A percentile compares a stretch with the other conserved stretches of the same genome.
These are phyloP conservation scores for Typha latifolia DNA, from an alignment of 176 grass and related monocot genomes.

Conservation along the genomic window DNA sequence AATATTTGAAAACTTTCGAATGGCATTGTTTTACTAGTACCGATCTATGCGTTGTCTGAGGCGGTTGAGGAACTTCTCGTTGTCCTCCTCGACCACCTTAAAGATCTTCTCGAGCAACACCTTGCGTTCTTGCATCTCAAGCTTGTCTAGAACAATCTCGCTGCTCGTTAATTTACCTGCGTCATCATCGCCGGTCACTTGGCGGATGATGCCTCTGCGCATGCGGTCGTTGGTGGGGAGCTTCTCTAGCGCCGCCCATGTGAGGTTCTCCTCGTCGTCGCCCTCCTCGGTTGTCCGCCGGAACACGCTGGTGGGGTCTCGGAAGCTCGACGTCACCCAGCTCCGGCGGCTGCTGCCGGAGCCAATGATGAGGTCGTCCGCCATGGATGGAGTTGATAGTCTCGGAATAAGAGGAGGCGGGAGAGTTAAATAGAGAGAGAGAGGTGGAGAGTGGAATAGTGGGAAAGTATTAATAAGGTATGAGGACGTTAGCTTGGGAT, in stretches of 20 bases:
- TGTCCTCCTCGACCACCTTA: constrained; percentile 58
- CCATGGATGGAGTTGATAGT: not conserved
- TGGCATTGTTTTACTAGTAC: constrained; percentile 9
- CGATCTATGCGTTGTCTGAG: constrained; percentile 43
- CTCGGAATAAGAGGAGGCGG: too few relatives aligned
- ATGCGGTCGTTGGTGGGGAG: constrained; percentile 90
- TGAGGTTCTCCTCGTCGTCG: constrained; percentile 77
- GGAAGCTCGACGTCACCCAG: constrained; percentile 17
- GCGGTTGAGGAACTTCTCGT: constrained; percentile 42
- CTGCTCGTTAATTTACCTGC: not conserved
- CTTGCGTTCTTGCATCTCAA: constrained; percentile 27
- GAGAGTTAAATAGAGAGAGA: too few relatives aligned
- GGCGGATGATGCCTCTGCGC: constrained; percentile 38
- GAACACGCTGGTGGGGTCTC: constrained; percentile 28
- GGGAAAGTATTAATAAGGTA: too few relatives aligned
- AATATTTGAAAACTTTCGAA: not conserved
- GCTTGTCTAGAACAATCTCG: constrained; percentile 43
- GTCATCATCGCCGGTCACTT: constrained; percentile 11
- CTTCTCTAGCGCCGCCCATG: constrained; percentile 87
- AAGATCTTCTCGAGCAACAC: constrained; percentile 46
- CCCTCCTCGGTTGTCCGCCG: constrained; percentile 14
- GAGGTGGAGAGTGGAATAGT: too few relatives aligned
- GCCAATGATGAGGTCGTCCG: constrained; percentile 14
- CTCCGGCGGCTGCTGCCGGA: constrained; percentile 18
- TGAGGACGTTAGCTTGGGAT: too few relatives aligned